Base-by-base conservation (phyloP, 148 eudicot species). In the Chenopodium berlandieri region DNA sequence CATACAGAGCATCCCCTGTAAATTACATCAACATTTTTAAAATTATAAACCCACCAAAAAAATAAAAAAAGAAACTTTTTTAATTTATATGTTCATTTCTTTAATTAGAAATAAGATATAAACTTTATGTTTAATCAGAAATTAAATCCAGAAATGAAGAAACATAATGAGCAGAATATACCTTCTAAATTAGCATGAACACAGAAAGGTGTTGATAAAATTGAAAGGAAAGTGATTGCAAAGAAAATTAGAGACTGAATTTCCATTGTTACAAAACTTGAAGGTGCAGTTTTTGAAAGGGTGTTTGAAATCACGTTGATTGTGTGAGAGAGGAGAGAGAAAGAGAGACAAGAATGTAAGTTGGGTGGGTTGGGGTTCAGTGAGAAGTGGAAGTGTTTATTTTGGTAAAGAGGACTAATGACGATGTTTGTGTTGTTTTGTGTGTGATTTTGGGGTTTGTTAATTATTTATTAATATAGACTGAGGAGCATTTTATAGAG, bases 1-100 rank as follows among this genome's bases (percentile, higher is more conserved):
- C 94, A 87, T 86, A 88, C 17, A 92, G 85, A 65, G 96, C 98
- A 89, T 92, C 94, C 23, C 96, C 96, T 94, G 81, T 60, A 3
- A 8, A 7, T 46, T 1, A 13, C 4, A 37, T 4, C 44, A 40
- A 40, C 44, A 40, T 40, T 40, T 40, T 40, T 40, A 40, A 40
- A 40, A 40, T 40, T 40, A 40, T 4, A 4, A 9, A 3, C 7
- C 30, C 9, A n/a, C 13, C 27, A 72, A 20, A 4, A 31, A 12
- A n/a, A 46, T n/a, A 44, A 34, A 9, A 27, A 69, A 6, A 27
- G 56, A 27, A 22, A 32, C 6, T 14, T 14, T 58, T 50, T 31
- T 19, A n/a, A 11, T 48, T 52, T 2, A 14, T 69, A 0, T 32
- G 72, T 31, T 40, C 40, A 40, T 40, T 40, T 40, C 44, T 0